Evolutionary conservation across 306 rosid genomes (phyloP).

Genomic region (Inga oerstediana): DNA sequence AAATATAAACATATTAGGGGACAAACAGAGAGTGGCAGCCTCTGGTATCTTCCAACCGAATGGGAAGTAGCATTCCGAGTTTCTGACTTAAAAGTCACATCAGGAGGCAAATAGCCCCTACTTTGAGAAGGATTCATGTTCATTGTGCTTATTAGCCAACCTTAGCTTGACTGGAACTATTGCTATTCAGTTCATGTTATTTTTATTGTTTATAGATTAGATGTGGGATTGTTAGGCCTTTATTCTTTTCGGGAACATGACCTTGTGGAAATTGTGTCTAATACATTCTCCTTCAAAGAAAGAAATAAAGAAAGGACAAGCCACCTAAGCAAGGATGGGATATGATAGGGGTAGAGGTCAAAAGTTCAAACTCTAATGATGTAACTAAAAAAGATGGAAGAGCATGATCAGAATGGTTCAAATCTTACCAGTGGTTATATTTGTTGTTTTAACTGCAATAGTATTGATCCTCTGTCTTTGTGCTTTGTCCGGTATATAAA

Average conservation of each 20-base stretch:
- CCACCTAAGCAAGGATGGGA: background rate
- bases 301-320: background rate
- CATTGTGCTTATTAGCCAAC: background rate
- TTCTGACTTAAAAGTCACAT: background rate
- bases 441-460: constrained; percentile 10
- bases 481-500: constrained; percentile 7
- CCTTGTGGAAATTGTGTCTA: background rate
- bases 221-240: background rate
- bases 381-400: background rate
- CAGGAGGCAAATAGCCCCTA: background rate
- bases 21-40: background rate
- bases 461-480: background rate
- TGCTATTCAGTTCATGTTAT: background rate
- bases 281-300: background rate
- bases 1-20: background rate
- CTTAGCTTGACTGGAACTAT: background rate
- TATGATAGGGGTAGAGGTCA: background rate
- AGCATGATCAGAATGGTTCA: background rate
- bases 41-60: background rate
- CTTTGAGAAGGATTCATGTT: background rate
- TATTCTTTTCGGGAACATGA: background rate
- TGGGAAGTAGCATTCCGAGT: background rate
- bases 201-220: background rate
- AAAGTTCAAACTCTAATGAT: background rate
- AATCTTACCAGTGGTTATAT: background rate